phyloP scores from a whole-genome alignment of 805 yeast genomes.

The Metschnikowia colocasiae region DNA sequence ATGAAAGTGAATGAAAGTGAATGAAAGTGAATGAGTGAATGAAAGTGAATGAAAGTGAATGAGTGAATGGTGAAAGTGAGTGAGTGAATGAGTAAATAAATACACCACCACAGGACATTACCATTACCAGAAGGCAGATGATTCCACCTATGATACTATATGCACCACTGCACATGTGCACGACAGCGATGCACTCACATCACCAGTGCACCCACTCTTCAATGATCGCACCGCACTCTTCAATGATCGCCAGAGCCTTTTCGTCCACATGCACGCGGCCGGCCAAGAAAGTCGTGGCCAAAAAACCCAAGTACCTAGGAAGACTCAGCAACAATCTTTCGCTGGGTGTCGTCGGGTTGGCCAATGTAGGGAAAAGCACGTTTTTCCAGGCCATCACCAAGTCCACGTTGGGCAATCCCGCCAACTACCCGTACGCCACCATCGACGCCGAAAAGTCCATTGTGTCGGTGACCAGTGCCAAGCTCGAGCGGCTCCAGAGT shows the following conservation, averaged over 20 bases:
- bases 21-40: too few relatives aligned
- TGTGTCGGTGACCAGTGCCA: constrained; percentile 86
- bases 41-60: too few relatives aligned
- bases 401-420: constrained; percentile 91
- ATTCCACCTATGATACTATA: too few relatives aligned
- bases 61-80: too few relatives aligned
- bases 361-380: constrained; percentile 94
- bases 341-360: constrained; percentile 89
- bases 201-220: too few relatives aligned
- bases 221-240: too few relatives aligned
- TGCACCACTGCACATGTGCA: background rate
- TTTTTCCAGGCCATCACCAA: constrained; percentile 95
- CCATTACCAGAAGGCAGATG: too few relatives aligned
- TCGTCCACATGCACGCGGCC: constrained; percentile 12
- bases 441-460: constrained; percentile 98
- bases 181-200: too few relatives aligned
- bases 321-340: constrained; percentile 18
- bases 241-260: constrained; percentile 5
- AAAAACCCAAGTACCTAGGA: constrained; percentile 15
- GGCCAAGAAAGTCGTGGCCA: constrained; percentile 13
- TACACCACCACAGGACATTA: too few relatives aligned
- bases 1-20: too few relatives aligned
- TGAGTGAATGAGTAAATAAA: too few relatives aligned
- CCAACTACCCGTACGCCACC: constrained; percentile 97
- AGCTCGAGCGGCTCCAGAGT: constrained; percentile 72